These are phyloP conservation scores for Gynostemma pentaphyllum DNA, from an alignment of 306 rosid species.

Conservation along the genomic window DNA sequence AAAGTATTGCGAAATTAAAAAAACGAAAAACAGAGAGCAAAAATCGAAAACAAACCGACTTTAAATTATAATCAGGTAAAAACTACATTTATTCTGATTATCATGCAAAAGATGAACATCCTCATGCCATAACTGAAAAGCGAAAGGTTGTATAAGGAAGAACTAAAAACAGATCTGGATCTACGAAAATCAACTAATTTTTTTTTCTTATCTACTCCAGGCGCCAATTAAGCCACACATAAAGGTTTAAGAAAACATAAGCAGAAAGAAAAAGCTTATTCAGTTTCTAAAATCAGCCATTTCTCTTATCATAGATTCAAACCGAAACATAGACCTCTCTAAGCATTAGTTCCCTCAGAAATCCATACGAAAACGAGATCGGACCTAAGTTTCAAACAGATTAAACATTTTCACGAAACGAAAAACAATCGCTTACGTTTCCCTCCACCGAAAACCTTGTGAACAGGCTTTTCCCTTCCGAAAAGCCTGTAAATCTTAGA, in stretches of 20 bases:
- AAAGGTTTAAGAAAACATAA: neutral
- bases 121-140: neutral
- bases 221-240: neutral
- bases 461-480: conserved; percentile 82
- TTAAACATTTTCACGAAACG: neutral
- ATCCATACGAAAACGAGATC: neutral
- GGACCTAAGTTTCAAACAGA: neutral
- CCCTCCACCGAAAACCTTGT: conserved; percentile 86
- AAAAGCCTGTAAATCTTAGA: conserved; percentile 55
- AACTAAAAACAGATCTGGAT: conserved; percentile 1
- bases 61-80: too few relatives aligned
- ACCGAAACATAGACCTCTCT: neutral
- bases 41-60: too few relatives aligned
- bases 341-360: neutral
- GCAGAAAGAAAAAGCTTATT: neutral
- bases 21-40: too few relatives aligned
- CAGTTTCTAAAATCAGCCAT: neutral
- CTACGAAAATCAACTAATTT: neutral
- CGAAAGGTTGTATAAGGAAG: neutral
- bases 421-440: conserved; percentile 38
- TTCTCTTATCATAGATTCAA: neutral
- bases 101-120: neutral
- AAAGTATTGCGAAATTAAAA: too few relatives aligned
- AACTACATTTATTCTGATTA: neutral
- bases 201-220: neutral